Evolutionary conservation across 345 rosid species (phyloP).

Genomic region (Zanthoxylum bungeanum): DNA sequence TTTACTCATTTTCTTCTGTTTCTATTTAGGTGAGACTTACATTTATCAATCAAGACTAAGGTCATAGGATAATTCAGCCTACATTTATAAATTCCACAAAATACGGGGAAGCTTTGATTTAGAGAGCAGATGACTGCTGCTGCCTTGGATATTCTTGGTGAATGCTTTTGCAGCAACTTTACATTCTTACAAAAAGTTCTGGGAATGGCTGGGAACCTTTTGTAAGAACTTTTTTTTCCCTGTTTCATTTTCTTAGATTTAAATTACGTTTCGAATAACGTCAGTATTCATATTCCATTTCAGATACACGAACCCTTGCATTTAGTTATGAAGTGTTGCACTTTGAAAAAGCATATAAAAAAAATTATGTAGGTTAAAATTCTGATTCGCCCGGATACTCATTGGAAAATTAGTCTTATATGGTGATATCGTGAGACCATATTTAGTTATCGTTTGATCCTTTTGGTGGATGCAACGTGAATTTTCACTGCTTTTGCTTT

Average conservation of each 20-base stretch:
- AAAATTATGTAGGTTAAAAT: background rate
- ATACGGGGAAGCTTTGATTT: background rate
- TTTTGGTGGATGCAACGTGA: background rate
- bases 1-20: background rate
- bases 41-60: background rate
- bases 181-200: background rate
- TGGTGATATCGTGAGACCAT: background rate
- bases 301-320: background rate
- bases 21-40: slow-evolving; percentile 3
- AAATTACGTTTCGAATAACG: background rate
- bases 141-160: background rate
- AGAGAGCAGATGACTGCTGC: background rate
- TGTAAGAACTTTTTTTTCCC: background rate
- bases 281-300: background rate
- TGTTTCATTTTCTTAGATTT: background rate
- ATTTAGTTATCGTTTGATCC: background rate
- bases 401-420: background rate
- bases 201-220: background rate
- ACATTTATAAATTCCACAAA: background rate
- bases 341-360: no score
- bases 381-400: background rate
- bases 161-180: background rate
- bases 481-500: background rate
- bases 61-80: background rate
- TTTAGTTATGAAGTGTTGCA: background rate